Base-by-base conservation (phyloP, 2,329 filamentous ascomycete species). In the Orbilia blumenaviensis region DNA sequence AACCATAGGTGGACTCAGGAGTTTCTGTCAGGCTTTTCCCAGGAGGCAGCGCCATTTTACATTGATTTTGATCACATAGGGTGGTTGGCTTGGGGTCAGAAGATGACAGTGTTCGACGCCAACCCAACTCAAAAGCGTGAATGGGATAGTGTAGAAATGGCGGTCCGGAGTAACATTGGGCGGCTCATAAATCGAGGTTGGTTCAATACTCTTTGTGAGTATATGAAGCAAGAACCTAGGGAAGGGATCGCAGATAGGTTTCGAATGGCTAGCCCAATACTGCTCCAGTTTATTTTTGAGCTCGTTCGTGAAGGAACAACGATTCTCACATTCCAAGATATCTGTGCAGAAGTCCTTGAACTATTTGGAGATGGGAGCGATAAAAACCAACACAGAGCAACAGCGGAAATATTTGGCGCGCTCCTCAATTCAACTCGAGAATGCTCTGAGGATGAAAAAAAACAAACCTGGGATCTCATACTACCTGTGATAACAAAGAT, bases 371-470 rank as follows among this genome's bases (percentile, higher is more conserved):
- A 99, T 82, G 95, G 96, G 8, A 95, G 90, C 80, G 95, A 99
- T 82, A 97, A 97, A 83, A 95, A 99, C 82, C 94, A 99, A 82
- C 95, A 99, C 82, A 92, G 95, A 62, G 95, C 95, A 14, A 97
- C 95, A 1, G 89, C 95, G 0, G 95, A 99, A 83, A 97, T 99
- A 67, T 85, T 99, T 58, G 93, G 92, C 12, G 94, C 92, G 3
- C 83, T 99, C 80, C 86, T 99, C 25, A 89, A 90, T 14, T 92
- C 92, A 36, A 92, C 93, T 14, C 88, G 90, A 56, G 94, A 97
- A 79, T 80, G 78, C 10, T 71, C 78, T 3, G 89, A 93, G 27
- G 89, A 90, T 4, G 89, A 92, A 63, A 89, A 93, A 50, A 88
- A 91, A 68, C 86, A 88, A 79, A 88, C 96, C 0, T 99, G 95